Conservation (phyloP, 306 rosid species). For the Vigna reflexopilosa region DNA sequence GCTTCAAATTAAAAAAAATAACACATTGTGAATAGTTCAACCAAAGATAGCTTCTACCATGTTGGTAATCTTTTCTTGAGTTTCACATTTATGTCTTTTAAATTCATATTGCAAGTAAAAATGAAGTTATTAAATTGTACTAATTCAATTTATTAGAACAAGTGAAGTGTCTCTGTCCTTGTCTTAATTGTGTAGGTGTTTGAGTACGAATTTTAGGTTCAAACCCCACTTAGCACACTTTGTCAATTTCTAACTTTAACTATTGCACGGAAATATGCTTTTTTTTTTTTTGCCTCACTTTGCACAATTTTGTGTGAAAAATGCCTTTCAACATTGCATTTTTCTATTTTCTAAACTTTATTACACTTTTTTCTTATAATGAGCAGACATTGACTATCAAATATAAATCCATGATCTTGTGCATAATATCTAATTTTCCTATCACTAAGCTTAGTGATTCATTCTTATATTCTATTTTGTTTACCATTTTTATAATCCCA, state of each 20-base stretch:
- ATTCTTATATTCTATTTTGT: too few relatives aligned
- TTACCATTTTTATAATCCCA: too few relatives aligned
- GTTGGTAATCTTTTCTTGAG: not conserved
- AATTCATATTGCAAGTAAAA: not conserved
- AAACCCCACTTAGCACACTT: not conserved
- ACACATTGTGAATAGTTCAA: not conserved
- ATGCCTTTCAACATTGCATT: not conserved
- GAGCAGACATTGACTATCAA: too few relatives aligned
- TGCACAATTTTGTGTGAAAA: not conserved
- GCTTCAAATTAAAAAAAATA: too few relatives aligned
- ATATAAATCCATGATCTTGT: too few relatives aligned
- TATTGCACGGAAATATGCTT: not conserved
- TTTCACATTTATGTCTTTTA: not conserved
- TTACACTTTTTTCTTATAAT: too few relatives aligned
- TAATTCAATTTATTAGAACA: not conserved
- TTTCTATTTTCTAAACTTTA: not conserved
- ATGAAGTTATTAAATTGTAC: not conserved
- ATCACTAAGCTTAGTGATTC: too few relatives aligned
- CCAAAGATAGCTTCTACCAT: too few relatives aligned
- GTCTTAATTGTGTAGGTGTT: not conserved
- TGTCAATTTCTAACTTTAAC: not conserved
- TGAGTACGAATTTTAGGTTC: not conserved
- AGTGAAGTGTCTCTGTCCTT: not conserved
- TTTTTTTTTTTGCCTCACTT: not conserved
- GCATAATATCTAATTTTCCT: too few relatives aligned